These are phyloP conservation scores for Cyclotella atomus DNA, from an alignment of 108 stramenopile species.

Conservation along the genomic window DNA sequence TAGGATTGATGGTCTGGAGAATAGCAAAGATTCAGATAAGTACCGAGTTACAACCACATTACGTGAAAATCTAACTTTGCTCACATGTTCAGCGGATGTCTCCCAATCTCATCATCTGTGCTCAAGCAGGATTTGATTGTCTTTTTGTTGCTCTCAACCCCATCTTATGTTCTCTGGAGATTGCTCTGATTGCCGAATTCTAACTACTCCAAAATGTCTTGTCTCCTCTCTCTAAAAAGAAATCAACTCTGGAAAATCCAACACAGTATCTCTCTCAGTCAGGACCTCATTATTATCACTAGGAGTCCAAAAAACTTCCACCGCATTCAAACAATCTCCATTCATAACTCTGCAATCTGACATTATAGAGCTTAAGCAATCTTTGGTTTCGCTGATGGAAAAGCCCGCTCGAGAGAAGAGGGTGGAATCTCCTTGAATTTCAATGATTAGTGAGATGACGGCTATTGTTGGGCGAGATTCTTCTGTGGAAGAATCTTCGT, in stretches of 20 bases:
- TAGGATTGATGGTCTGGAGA: too few species aligned
- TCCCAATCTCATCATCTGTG: too few species aligned
- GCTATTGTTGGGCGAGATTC: slow-evolving; percentile 64
- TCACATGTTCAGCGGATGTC: too few species aligned
- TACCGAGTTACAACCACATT: too few species aligned
- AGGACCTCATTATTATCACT: slow-evolving; percentile 70
- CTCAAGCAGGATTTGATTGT: too few species aligned
- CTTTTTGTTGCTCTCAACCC: too few species aligned
- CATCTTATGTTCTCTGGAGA: too few species aligned
- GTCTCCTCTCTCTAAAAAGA: slow-evolving; percentile 47
- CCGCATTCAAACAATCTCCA: slow-evolving; percentile 84
- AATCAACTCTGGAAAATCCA: slow-evolving; percentile 88
- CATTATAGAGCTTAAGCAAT: slow-evolving; percentile 77
- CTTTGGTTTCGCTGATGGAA: slow-evolving; percentile 67
- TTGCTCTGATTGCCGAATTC: not conserved
- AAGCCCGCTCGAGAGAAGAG: slow-evolving; percentile 66
- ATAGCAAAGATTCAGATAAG: too few species aligned
- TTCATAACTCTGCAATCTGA: slow-evolving; percentile 77
- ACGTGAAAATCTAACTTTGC: too few species aligned
- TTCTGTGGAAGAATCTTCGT: slow-evolving; percentile 25
- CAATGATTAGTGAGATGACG: slow-evolving; percentile 76
- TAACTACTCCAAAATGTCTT: not conserved
- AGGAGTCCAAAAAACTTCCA: slow-evolving; percentile 88
- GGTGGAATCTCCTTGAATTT: slow-evolving; percentile 85
- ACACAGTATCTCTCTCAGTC: slow-evolving; percentile 65